A percentile compares a stretch with the other conserved stretches of the same genome.
phyloP scores from a whole-genome alignment of 2,329 filamentous ascomycete species.

The Mycogone perniciosa region DNA sequence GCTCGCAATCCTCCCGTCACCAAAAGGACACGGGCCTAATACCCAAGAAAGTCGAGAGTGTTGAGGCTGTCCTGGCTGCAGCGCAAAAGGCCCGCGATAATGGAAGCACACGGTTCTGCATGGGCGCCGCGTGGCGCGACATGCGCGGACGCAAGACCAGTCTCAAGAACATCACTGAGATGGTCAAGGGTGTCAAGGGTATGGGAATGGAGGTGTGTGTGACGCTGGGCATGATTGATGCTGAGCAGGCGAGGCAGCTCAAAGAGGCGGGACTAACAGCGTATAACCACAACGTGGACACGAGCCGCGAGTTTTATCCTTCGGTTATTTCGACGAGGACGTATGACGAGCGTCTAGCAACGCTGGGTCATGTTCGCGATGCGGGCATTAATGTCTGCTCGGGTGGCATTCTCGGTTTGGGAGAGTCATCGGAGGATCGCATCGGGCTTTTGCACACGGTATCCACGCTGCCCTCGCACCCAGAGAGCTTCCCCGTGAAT shows the following conservation, averaged over 20 bases:
- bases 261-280: conserved; percentile 80
- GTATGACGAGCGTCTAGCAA: conserved; percentile 81
- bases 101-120: conserved; percentile 87
- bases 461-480: conserved; percentile 71
- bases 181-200: conserved; percentile 73
- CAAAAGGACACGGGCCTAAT: conserved; percentile 68
- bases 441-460: conserved; percentile 80
- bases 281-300: conserved; percentile 94
- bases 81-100: conserved; percentile 73
- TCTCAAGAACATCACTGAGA: conserved; percentile 75
- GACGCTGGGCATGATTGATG: conserved; percentile 90
- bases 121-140: conserved; percentile 90
- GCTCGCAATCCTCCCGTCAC: conserved; percentile 80
- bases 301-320: conserved; percentile 82
- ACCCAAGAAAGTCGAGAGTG: conserved; percentile 70
- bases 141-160: conserved; percentile 86
- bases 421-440: conserved; percentile 72
- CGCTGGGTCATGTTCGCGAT: conserved; percentile 71
- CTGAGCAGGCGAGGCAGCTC: conserved; percentile 70
- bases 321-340: conserved; percentile 76
- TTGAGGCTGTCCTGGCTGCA: conserved; percentile 73
- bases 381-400: conserved; percentile 88
- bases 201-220: conserved; percentile 90
- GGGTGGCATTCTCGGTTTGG: conserved; percentile 79
- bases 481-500: conserved; percentile 88